Evolutionary conservation across 1,284 basidiomycete species (phyloP).

Genomic region (Pisolithus thermaeus): DNA sequence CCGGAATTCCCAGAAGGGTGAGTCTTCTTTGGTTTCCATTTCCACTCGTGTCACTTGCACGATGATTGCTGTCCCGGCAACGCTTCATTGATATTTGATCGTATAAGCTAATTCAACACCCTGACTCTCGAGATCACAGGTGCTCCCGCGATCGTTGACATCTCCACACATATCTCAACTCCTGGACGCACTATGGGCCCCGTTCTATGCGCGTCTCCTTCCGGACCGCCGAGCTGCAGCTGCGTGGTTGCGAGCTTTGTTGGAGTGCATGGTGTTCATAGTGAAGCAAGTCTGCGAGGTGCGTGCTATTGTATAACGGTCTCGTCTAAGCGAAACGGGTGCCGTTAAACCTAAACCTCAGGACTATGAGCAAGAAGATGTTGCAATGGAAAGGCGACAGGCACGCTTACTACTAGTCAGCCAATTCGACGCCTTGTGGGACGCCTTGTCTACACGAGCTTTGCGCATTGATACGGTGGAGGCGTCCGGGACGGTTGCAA

Average conservation of each 20-base stretch:
- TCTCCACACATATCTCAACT: slow-evolving; percentile 39
- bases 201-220: slow-evolving; percentile 56
- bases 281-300: slow-evolving; percentile 31
- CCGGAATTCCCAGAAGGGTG: slow-evolving; percentile 57
- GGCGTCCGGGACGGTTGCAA: slow-evolving; percentile 41
- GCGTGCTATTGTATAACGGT: slow-evolving; percentile 1
- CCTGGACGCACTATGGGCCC: slow-evolving; percentile 73
- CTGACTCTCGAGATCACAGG: background rate
- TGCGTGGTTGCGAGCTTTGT: slow-evolving; percentile 62
- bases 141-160: background rate
- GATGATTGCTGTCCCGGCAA: no score
- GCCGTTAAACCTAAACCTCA: background rate
- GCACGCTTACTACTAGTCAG: slow-evolving; percentile 33
- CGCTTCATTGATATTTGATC: background rate
- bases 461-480: slow-evolving; percentile 44
- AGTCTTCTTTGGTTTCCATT: slow-evolving; percentile 1
- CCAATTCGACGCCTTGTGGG: slow-evolving; percentile 48
- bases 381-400: slow-evolving; percentile 6
- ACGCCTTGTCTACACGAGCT: slow-evolving; percentile 35
- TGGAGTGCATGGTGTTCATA: slow-evolving; percentile 66
- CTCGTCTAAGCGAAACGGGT: background rate
- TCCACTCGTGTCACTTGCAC: background rate
- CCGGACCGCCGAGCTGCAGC: slow-evolving; percentile 39
- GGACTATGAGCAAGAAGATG: background rate
- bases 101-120: background rate